A percentile compares a stretch with the other conserved stretches of the same genome.
These are phyloP conservation scores for Solanum okadae DNA, from an alignment of 257 asterid species.

Conservation along the genomic window DNA sequence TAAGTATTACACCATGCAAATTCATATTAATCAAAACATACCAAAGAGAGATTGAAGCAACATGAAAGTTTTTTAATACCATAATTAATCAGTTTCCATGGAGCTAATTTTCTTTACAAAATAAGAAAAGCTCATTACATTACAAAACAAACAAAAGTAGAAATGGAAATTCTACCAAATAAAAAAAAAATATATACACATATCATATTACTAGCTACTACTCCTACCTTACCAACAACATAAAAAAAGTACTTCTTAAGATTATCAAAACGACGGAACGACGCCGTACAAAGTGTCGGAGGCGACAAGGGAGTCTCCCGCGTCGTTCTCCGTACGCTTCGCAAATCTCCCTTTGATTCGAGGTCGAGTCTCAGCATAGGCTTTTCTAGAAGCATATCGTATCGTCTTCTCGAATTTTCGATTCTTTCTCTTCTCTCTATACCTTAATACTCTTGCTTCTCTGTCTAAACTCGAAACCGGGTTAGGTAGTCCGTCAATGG, in stretches of 20 bases:
- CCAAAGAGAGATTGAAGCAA: neutral
- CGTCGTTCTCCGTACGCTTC: conserved; percentile 50
- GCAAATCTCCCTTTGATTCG: conserved; percentile 80
- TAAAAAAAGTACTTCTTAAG: neutral
- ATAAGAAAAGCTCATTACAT: neutral
- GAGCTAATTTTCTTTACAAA: neutral
- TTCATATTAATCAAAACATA: neutral
- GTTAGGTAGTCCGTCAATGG: conserved; percentile 19
- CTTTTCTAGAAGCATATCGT: conserved; percentile 77
- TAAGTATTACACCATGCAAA: neutral
- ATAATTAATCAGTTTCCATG: neutral
- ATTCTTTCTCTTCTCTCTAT: conserved; percentile 73
- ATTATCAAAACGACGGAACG: conserved; percentile 40
- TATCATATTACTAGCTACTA: neutral
- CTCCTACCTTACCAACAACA: neutral
- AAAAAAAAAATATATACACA: neutral
- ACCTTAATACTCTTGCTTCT: conserved; percentile 67
- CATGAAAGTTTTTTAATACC: neutral
- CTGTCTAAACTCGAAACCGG: conserved; percentile 45
- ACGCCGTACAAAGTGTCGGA: conserved; percentile 37
- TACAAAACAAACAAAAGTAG: neutral
- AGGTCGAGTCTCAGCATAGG: conserved; percentile 80
- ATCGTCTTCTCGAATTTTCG: conserved; percentile 68
- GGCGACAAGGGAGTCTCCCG: conserved; percentile 23
- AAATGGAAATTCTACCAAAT: neutral